Percentiles rank a stretch among this genome's conserved stretches.
These are phyloP conservation scores for Anisogramma anomala DNA, from an alignment of 2,329 filamentous ascomycete genomes.

Conservation along the genomic window DNA sequence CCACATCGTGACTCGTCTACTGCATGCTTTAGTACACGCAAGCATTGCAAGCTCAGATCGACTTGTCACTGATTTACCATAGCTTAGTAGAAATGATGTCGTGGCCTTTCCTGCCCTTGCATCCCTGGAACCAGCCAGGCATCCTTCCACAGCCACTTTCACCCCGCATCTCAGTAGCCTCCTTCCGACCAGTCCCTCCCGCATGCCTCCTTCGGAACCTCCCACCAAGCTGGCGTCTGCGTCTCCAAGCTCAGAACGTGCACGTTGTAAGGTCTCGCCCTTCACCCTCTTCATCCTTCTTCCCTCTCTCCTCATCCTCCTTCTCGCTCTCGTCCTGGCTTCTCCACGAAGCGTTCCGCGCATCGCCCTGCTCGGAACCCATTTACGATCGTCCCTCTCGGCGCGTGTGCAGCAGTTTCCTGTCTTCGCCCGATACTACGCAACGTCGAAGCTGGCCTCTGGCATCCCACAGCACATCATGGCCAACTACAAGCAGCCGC, in stretches of 20 bases:
- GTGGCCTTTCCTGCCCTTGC: background rate
- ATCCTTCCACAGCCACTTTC: background rate
- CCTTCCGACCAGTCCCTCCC: no score
- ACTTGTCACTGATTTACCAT: no score
- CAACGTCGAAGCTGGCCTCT: conserved; percentile 24
- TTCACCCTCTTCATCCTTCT: conserved; percentile 40
- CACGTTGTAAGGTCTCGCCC: conserved; percentile 14
- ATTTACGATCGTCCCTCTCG: conserved; percentile 31
- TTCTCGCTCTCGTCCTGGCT: conserved; percentile 54
- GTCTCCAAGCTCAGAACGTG: conserved; percentile 19
- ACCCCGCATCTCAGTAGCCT: conserved; percentile 9
- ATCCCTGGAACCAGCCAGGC: background rate
- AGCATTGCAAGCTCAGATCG: no score
- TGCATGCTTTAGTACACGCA: no score
- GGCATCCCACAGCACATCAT: conserved; percentile 48
- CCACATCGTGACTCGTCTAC: no score
- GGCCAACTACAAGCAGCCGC: conserved; percentile 58
- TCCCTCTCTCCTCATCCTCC: conserved; percentile 48
- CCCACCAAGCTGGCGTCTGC: conserved; percentile 31
- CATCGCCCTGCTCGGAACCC: conserved; percentile 45
- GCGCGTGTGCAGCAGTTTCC: conserved; percentile 22
- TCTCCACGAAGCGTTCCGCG: conserved; percentile 46
- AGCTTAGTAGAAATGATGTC: background rate
- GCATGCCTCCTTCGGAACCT: no score
- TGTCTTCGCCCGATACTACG: conserved; percentile 22